Base-by-base conservation (phyloP, 257 asterid species). In the Capsicum rhomboideum region DNA sequence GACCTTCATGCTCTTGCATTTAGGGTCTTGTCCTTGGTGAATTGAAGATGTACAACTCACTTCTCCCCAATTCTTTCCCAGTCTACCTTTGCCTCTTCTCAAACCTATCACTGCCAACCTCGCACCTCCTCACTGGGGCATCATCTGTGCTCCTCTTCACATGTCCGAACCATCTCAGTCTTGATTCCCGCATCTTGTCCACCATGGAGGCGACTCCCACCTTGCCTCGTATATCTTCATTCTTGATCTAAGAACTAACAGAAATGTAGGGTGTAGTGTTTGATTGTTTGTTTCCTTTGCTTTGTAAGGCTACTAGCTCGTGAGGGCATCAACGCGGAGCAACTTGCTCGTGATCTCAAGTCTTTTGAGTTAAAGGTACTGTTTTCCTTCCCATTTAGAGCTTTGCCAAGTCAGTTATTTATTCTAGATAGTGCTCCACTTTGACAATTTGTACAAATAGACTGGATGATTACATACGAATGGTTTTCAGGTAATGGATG, bases 321-420 rank as follows among this genome's bases (percentile, higher is more conserved):
- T 26, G 99, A 97, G 88, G 99, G 98, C 54, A 90, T 97, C 78
- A 97, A 97, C 28, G 99, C 99, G 0, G 99, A 97, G 90, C 99
- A 95, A 87, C 98, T 97, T 87, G 98, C 99, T 69, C 97, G 97
- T 77, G 98, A 97, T 91, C 99, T 97, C 79, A 97, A 95, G 91
- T 97, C 99, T 6, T 97, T 97, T 64, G 98, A 97, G 86, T 88
- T 97, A 68, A 97, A 97, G 98, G 99, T 93, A 66, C 53, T 17
- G 31, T 50, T 82, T 28, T 66, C 52, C 75, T 63, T 6, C 79
- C 37, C 63, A 16, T 66, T 37, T 66, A 11, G 59, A 49, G 64
- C 56, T 44, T 63, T 61, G 84, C 59, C 44, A 46, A 46, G 80
- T 6, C 31, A 44, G 13, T 44, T 74, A 44, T 46, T 44, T 74